Conservation (phyloP, 495 filamentous ascomycete genomes). For the Penicillium angulare region DNA sequence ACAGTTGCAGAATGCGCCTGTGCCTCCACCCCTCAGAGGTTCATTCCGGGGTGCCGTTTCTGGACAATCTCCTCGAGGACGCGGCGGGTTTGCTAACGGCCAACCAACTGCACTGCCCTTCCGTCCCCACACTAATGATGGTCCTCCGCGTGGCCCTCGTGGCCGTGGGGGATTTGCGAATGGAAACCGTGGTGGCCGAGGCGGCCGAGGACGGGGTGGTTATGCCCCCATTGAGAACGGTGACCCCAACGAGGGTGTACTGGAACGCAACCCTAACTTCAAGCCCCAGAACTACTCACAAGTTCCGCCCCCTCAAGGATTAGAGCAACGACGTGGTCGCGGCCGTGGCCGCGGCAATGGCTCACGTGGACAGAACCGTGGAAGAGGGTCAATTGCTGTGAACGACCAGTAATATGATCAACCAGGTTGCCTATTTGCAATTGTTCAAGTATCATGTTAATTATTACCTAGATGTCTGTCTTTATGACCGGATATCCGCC, state of each 20-base stretch:
- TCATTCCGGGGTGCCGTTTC: constrained; percentile 69
- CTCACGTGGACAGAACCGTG: constrained; percentile 31
- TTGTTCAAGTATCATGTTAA: neutral
- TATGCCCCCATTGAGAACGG: constrained; percentile 53
- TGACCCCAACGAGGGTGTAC: constrained; percentile 48
- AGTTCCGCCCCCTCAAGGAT: constrained; percentile 73
- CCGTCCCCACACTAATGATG: constrained; percentile 34
- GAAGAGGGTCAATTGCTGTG: constrained; percentile 19
- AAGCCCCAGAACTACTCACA: constrained; percentile 62
- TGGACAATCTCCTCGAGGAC: constrained; percentile 33
- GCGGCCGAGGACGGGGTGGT: constrained; percentile 50
- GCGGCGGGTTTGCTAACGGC: constrained; percentile 43
- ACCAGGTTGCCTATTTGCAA: neutral
- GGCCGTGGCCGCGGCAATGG: constrained; percentile 46
- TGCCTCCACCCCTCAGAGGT: constrained; percentile 67
- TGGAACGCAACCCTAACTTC: constrained; percentile 53
- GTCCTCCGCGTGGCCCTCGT: constrained; percentile 30
- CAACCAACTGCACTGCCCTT: constrained; percentile 34
- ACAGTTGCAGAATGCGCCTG: constrained; percentile 64
- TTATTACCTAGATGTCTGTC: no score
- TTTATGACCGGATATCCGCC: no score
- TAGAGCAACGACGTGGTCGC: constrained; percentile 60
- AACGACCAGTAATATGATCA: constrained; percentile 5
- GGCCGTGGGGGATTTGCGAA: constrained; percentile 27
- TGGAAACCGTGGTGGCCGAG: constrained; percentile 20